Percentiles rank a stretch among this genome's conserved stretches.
Evolutionary conservation across 1,284 basidiomycete genomes (phyloP).

Genomic region (Peniophora sp.): DNA sequence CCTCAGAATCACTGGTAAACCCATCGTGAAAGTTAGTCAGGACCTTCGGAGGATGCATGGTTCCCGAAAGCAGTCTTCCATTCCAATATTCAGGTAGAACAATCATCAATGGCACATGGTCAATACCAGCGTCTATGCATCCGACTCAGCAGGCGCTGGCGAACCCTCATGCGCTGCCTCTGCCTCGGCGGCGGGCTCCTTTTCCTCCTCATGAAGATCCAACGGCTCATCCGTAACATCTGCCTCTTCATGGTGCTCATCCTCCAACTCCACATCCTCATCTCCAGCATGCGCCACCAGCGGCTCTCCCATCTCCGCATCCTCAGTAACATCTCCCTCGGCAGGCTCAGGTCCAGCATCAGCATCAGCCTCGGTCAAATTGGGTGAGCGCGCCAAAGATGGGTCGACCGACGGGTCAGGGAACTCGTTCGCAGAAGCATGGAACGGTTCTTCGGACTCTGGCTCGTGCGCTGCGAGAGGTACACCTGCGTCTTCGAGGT

Average conservation of each 20-base stretch:
- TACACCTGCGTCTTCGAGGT: not conserved
- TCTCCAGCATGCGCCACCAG: not conserved
- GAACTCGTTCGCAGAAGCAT: not conserved
- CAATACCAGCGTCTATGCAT: too few species aligned
- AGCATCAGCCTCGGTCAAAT: slow-evolving; percentile 2
- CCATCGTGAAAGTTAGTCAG: too few species aligned
- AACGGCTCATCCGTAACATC: slow-evolving; percentile 17
- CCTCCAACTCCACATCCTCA: not conserved
- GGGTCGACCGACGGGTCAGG: not conserved
- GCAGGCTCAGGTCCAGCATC: slow-evolving; percentile 1
- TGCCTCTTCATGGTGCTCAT: slow-evolving; percentile 28
- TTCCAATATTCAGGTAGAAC: too few species aligned
- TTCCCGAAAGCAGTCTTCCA: too few species aligned
- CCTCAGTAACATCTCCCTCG: slow-evolving; percentile 1
- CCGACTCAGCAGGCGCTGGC: too few species aligned
- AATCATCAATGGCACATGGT: too few species aligned
- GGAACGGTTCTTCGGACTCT: not conserved
- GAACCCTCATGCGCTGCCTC: too few species aligned
- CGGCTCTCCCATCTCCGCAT: not conserved
- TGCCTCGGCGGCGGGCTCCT: too few species aligned
- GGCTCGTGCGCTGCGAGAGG: not conserved
- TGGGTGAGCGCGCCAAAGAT: slow-evolving; percentile 1
- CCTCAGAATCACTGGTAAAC: too few species aligned
- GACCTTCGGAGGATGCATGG: too few species aligned
- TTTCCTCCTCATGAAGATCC: not conserved